A percentile compares a stretch with the other conserved stretches of the same genome.
These are phyloP conservation scores for Apophysomyces sp. DNA, from an alignment of 371 early-diverging fungal species.

Conservation along the genomic window DNA sequence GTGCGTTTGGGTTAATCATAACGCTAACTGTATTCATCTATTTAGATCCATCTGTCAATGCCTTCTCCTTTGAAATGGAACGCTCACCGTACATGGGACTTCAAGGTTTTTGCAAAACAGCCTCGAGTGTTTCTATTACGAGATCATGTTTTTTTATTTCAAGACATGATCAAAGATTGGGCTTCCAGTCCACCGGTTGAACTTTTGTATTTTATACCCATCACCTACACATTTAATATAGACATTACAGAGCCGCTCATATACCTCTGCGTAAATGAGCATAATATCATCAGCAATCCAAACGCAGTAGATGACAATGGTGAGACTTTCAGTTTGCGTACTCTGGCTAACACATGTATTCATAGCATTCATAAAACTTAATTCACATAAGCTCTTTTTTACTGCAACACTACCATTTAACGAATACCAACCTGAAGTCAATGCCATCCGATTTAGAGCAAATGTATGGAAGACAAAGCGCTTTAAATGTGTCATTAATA, in stretches of 20 bases:
- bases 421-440: conserved; percentile 58
- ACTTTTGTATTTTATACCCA: conserved; percentile 70
- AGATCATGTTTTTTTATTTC: conserved; percentile 80
- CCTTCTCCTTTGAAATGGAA: conserved; percentile 82
- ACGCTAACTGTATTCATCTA: neutral
- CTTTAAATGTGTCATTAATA: neutral
- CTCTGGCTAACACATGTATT: neutral
- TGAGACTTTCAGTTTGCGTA: conserved; percentile 23
- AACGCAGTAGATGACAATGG: conserved; percentile 77
- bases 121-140: conserved; percentile 67
- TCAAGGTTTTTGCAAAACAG: conserved; percentile 42
- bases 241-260: conserved; percentile 55
- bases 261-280: conserved; percentile 75
- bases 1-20: neutral
- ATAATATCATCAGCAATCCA: conserved; percentile 82
- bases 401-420: conserved; percentile 60
- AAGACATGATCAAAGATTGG: conserved; percentile 79
- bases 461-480: conserved; percentile 29
- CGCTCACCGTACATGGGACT: conserved; percentile 64
- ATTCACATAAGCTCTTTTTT: conserved; percentile 40
- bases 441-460: conserved; percentile 56
- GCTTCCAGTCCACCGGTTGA: conserved; percentile 56
- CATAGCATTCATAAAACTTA: conserved; percentile 62
- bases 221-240: conserved; percentile 60
- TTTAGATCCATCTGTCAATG: conserved; percentile 58